Evolutionary conservation across 1,284 basidiomycete species (phyloP).

Genomic region (Papiliotrema terrestris): DNA sequence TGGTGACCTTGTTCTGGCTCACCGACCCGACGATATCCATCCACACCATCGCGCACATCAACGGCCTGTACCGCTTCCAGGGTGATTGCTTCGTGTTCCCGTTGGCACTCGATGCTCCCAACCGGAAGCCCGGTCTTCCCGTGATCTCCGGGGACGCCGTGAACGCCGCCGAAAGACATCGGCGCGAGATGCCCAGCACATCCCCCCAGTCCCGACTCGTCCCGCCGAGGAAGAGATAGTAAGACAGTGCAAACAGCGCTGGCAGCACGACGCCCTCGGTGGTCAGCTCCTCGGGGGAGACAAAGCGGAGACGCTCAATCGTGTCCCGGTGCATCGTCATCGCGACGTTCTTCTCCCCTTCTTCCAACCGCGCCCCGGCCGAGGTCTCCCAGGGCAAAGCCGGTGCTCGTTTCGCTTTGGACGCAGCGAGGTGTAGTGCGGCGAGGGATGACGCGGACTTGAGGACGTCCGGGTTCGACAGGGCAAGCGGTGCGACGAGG

Average conservation of each 20-base stretch:
- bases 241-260: slow-evolving; percentile 13
- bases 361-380: background rate
- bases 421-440: slow-evolving; percentile 19
- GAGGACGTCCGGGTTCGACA: slow-evolving; percentile 16
- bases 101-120: background rate
- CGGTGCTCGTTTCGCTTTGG: background rate
- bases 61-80: slow-evolving; percentile 5
- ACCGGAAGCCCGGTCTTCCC: background rate
- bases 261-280: slow-evolving; percentile 16
- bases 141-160: slow-evolving; percentile 3
- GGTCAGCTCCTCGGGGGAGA: slow-evolving; percentile 7
- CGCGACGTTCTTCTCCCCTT: slow-evolving; percentile 8
- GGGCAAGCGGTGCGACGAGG: slow-evolving; percentile 18
- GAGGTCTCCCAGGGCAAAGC: background rate
- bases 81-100: slow-evolving; percentile 43
- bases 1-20: slow-evolving; percentile 59
- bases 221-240: slow-evolving; percentile 19
- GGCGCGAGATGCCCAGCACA: slow-evolving; percentile 10
- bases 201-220: slow-evolving; percentile 14
- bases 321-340: slow-evolving; percentile 6
- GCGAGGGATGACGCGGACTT: slow-evolving; percentile 15
- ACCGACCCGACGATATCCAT: slow-evolving; percentile 75
- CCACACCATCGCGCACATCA: slow-evolving; percentile 59
- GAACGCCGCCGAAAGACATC: slow-evolving; percentile 7
- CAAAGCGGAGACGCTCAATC: slow-evolving; percentile 2